These are phyloP conservation scores for Trichoderma virens DNA, from an alignment of 495 filamentous ascomycete species.

Conservation along the genomic window DNA sequence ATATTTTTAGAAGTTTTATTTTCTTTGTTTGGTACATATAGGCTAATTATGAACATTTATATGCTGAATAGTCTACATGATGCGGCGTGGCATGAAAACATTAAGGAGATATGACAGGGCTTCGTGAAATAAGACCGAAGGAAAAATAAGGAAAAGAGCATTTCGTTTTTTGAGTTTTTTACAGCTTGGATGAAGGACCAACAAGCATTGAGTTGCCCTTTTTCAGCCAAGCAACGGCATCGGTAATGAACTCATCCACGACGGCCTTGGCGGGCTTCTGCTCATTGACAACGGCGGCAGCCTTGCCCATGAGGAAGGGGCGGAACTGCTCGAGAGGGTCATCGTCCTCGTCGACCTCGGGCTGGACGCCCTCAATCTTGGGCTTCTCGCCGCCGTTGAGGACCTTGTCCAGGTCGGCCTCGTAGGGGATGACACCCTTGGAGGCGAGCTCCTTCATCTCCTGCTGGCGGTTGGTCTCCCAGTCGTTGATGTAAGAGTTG, in stretches of 20 bases:
- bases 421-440: slow-evolving; percentile 86
- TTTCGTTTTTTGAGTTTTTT: slow-evolving; percentile 15
- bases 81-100: background rate
- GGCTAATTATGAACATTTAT: background rate
- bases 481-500: slow-evolving; percentile 88
- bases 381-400: slow-evolving; percentile 58
- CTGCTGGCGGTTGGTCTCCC: slow-evolving; percentile 80
- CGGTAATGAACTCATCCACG: slow-evolving; percentile 88
- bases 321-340: slow-evolving; percentile 86
- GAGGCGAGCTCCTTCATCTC: slow-evolving; percentile 89
- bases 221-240: slow-evolving; percentile 63
- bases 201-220: slow-evolving; percentile 54
- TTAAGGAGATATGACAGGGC: background rate
- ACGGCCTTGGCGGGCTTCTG: slow-evolving; percentile 88
- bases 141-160: background rate
- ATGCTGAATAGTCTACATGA: slow-evolving; percentile 5
- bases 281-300: slow-evolving; percentile 86
- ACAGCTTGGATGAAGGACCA: slow-evolving; percentile 47
- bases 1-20: too few species aligned
- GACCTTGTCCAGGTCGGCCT: slow-evolving; percentile 86
- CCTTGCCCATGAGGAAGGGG: slow-evolving; percentile 95
- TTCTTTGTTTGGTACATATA: too few species aligned
- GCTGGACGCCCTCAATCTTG: slow-evolving; percentile 68
- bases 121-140: background rate
- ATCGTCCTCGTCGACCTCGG: slow-evolving; percentile 45